These are phyloP conservation scores for Ascochyta rabiei DNA, from an alignment of 2,329 filamentous ascomycete species.

Conservation along the genomic window DNA sequence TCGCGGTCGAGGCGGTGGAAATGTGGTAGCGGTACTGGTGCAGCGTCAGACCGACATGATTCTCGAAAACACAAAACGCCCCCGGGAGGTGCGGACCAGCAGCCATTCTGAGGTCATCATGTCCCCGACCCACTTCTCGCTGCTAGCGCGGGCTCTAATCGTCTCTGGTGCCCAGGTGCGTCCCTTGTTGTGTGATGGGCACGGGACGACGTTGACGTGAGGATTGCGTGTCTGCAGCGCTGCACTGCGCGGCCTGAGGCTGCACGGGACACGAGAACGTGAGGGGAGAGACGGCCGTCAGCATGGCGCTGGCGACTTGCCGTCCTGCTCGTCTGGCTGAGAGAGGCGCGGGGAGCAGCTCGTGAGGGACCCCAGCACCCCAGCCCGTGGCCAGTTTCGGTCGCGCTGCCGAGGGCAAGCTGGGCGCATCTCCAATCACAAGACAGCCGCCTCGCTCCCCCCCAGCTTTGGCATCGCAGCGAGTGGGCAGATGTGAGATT, in stretches of 20 bases:
- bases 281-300: background rate
- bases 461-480: conserved; percentile 29
- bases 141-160: conserved; percentile 41
- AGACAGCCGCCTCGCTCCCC: conserved; percentile 17
- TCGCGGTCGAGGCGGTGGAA: conserved; percentile 14
- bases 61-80: conserved; percentile 2
- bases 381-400: background rate
- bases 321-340: conserved; percentile 12
- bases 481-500: conserved; percentile 22
- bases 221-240: background rate
- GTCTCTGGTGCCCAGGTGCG: conserved; percentile 31
- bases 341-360: conserved; percentile 12
- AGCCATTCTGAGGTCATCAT: conserved; percentile 45
- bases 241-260: no score
- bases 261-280: background rate
- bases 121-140: conserved; percentile 41
- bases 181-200: conserved; percentile 42
- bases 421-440: conserved; percentile 39
- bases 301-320: conserved; percentile 16
- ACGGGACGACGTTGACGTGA: conserved; percentile 22
- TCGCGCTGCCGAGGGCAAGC: conserved; percentile 22
- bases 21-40: conserved; percentile 43
- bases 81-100: conserved; percentile 36
- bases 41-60: conserved; percentile 8
- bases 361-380: background rate